Evolutionary conservation across 768 basidiomycete species (phyloP).

Genomic region (Tricholoma bakamatsutake): DNA sequence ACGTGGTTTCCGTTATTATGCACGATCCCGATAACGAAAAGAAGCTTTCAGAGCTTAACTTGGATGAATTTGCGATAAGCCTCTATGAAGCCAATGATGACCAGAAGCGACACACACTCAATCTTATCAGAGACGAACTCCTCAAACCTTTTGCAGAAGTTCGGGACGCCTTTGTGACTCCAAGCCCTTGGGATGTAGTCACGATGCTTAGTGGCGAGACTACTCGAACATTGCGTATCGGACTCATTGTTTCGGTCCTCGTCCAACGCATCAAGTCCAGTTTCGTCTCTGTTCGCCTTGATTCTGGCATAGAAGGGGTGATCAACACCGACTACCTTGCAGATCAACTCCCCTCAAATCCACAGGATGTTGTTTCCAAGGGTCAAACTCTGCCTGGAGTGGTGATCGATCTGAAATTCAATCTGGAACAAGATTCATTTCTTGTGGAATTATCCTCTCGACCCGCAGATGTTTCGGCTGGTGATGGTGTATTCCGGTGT

Average conservation of each 20-base stretch:
- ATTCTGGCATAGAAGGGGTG: conserved; percentile 86
- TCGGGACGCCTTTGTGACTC: conserved; percentile 57
- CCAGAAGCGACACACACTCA: conserved; percentile 84
- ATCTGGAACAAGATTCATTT: conserved; percentile 56
- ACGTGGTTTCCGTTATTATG: conserved; percentile 83
- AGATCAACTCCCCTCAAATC: conserved; percentile 35
- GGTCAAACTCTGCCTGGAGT: conserved; percentile 79
- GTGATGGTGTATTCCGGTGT: conserved; percentile 58
- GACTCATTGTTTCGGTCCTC: conserved; percentile 76
- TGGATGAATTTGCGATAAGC: conserved; percentile 95
- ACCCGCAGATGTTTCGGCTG: conserved; percentile 49
- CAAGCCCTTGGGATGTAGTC: conserved; percentile 74
- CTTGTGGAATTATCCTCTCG: conserved; percentile 72
- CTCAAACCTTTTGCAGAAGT: conserved; percentile 74
- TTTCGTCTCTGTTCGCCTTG: conserved; percentile 67
- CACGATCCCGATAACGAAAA: conserved; percentile 68
- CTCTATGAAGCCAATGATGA: conserved; percentile 79
- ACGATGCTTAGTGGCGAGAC: conserved; percentile 98
- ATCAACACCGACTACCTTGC: conserved; percentile 58
- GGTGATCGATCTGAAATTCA: conserved; percentile 66
- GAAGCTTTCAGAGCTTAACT: conserved; percentile 84
- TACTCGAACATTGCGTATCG: conserved; percentile 62
- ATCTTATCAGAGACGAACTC: conserved; percentile 84
- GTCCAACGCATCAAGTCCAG: conserved; percentile 50
- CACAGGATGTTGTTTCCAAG: conserved; percentile 53